Evolutionary conservation across 441 rosid species (phyloP).

Genomic region (Populus hybrid): DNA sequence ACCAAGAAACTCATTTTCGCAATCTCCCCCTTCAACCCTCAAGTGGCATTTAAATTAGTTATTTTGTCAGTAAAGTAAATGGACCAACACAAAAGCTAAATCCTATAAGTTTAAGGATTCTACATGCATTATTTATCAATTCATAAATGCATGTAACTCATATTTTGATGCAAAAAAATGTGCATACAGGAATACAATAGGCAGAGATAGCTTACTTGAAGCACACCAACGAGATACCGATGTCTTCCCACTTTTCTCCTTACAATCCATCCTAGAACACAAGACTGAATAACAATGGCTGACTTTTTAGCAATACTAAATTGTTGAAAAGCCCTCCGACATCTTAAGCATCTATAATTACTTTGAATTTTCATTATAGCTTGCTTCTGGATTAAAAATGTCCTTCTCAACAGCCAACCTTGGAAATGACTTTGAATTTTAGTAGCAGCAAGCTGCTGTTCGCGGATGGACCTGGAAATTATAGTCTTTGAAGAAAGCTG

Average conservation of each 20-base stretch:
- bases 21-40: neutral
- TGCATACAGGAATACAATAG: neutral
- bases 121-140: neutral
- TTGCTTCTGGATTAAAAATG: slow-evolving; percentile 32
- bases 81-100: neutral
- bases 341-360: slow-evolving; percentile 29
- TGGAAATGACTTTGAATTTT: slow-evolving; percentile 47
- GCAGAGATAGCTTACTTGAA: slow-evolving; percentile 52
- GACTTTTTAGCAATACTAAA: slow-evolving; percentile 38
- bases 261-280: slow-evolving; percentile 55
- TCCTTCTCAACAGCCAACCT: slow-evolving; percentile 42
- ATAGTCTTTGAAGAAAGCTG: slow-evolving; percentile 54
- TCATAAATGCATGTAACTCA: neutral
- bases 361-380: slow-evolving; percentile 45
- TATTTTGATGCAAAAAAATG: neutral
- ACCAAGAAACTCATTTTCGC: neutral
- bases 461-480: slow-evolving; percentile 20
- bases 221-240: slow-evolving; percentile 29
- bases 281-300: slow-evolving; percentile 58
- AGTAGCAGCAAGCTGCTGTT: slow-evolving; percentile 42
- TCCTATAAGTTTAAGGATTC: neutral
- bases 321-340: slow-evolving; percentile 28
- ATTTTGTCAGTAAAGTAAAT: neutral
- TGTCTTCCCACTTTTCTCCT: slow-evolving; percentile 29
- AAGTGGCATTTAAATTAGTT: neutral